These are phyloP conservation scores for Pharnaceum exiguum DNA, from an alignment of 148 eudicot genomes.

Conservation along the genomic window DNA sequence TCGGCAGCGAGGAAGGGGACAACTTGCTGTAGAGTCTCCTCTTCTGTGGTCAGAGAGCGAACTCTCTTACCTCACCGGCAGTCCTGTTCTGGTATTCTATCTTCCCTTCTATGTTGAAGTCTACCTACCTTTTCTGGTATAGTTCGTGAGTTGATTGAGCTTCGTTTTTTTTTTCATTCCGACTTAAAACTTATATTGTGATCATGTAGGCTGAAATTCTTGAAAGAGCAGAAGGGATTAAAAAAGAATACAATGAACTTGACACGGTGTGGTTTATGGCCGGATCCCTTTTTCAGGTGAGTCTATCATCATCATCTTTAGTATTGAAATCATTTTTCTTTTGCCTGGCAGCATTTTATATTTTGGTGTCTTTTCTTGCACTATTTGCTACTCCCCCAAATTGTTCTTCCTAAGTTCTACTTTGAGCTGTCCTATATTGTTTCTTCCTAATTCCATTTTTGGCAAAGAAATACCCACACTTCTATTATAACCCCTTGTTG, in stretches of 20 bases:
- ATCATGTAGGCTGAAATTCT: slow-evolving; percentile 67
- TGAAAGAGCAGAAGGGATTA: slow-evolving; percentile 83
- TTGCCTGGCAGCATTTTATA: no score
- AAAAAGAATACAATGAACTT: slow-evolving; percentile 90
- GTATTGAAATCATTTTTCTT: not conserved
- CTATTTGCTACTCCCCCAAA: no score
- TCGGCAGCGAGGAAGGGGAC: slow-evolving; percentile 98
- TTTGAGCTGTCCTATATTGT: no score
- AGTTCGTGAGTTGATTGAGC: not conserved
- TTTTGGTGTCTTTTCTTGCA: no score
- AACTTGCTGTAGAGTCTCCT: slow-evolving; percentile 94
- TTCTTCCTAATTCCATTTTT: no score
- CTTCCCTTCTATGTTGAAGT: slow-evolving; percentile 5
- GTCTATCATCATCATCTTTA: not conserved
- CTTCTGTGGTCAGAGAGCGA: slow-evolving; percentile 84
- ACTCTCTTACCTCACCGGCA: slow-evolving; percentile 77
- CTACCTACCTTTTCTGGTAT: not conserved
- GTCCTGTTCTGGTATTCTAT: slow-evolving; percentile 71
- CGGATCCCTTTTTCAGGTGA: slow-evolving; percentile 95
- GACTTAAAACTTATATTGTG: slow-evolving; percentile 1
- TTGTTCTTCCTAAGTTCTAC: no score
- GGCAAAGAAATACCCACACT: no score
- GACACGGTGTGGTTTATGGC: slow-evolving; percentile 99
- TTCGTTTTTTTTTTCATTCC: not conserved
- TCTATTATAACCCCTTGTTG: no score